Base-by-base conservation (phyloP, 257 asterid genomes). In the Scutellaria barbata region DNA sequence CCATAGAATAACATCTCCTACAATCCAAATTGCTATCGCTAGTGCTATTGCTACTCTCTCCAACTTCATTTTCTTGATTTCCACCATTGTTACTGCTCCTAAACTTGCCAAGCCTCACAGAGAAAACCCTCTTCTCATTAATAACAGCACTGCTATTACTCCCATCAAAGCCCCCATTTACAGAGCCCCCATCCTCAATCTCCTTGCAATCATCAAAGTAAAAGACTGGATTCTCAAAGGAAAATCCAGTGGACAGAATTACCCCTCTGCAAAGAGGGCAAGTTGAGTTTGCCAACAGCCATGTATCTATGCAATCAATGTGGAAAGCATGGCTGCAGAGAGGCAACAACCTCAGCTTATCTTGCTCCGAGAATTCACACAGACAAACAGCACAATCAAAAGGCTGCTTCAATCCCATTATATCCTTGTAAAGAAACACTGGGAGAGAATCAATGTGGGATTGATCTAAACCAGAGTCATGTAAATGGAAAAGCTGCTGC, bases 1-100 rank as follows among this genome's bases (percentile, higher is more conserved):
- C 99, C 99, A 95, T 89, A 3, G 99, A 95, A 52, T 65, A 95
- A 79, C 99, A 95, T 70, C 99, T 92, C 79, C 99, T 92, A 39
- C 79, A 87, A 70, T 83, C 96, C 85, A 95, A 76, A 77, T 77
- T 84, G 63, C 90, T 76, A 45, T 82, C n/a, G n/a, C n/a, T n/a
- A n/a, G n/a, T 80, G 63, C 92, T 76, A 45, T 82, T 80, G 69
- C 99, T 91, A 61, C 85, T 80, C 84, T 89, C 98, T 16, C 96
- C 96, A 60, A 79, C 73, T 76, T 86, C 97, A 64, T 59, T 76
- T 43, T 82, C 85, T 47, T 56, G 78, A 66, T 45, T 70, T 76
- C 66, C 80, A 55, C 13, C 66, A 52, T 50, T 55, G 51, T 68
- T 77, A 39, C 73, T 63, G 69, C 75, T 86, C 82, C 71, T 87